A percentile compares a stretch with the other conserved stretches of the same genome.
These are phyloP conservation scores for Boletus sensibilis DNA, from an alignment of 768 basidiomycete species.

Conservation along the genomic window DNA sequence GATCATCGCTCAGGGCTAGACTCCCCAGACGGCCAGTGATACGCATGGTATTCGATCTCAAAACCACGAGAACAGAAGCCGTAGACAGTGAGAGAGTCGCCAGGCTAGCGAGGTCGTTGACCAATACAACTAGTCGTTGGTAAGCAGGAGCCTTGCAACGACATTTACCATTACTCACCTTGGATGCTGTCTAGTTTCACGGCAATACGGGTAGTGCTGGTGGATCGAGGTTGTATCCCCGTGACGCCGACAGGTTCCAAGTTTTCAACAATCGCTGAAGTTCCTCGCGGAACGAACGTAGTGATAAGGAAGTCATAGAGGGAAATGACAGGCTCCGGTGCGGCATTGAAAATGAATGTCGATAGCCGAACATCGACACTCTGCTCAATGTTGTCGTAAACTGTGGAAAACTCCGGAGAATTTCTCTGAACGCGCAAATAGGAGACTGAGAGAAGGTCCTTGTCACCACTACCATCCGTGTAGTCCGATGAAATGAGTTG, in stretches of 20 bases:
- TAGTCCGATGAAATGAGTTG: slow-evolving; percentile 65
- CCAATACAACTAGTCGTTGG: slow-evolving; percentile 59
- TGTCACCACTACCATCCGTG: slow-evolving; percentile 39
- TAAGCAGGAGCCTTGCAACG: slow-evolving; percentile 10
- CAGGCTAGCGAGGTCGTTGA: slow-evolving; percentile 65
- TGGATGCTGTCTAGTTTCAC: slow-evolving; percentile 83
- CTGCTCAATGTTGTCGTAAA: slow-evolving; percentile 86
- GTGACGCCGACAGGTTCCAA: slow-evolving; percentile 7
- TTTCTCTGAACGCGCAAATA: slow-evolving; percentile 79
- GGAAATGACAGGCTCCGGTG: slow-evolving; percentile 86
- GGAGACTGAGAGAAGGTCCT: slow-evolving; percentile 73
- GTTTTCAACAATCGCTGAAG: slow-evolving; percentile 7
- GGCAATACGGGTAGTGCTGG: slow-evolving; percentile 72
- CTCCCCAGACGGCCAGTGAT: slow-evolving; percentile 82
- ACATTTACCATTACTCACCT: slow-evolving; percentile 44
- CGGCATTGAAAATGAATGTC: slow-evolving; percentile 84
- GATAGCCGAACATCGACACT: slow-evolving; percentile 84
- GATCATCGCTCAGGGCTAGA: slow-evolving; percentile 78
- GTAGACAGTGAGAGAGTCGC: slow-evolving; percentile 90
- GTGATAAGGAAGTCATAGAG: slow-evolving; percentile 98
- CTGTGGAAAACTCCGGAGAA: slow-evolving; percentile 80
- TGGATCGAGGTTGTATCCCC: slow-evolving; percentile 5
- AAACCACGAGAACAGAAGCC: slow-evolving; percentile 77
- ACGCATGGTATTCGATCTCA: slow-evolving; percentile 70
- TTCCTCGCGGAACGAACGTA: slow-evolving; percentile 71